Conservation (phyloP, 495 filamentous ascomycete genomes). For the Aspergillus taichungensis region DNA sequence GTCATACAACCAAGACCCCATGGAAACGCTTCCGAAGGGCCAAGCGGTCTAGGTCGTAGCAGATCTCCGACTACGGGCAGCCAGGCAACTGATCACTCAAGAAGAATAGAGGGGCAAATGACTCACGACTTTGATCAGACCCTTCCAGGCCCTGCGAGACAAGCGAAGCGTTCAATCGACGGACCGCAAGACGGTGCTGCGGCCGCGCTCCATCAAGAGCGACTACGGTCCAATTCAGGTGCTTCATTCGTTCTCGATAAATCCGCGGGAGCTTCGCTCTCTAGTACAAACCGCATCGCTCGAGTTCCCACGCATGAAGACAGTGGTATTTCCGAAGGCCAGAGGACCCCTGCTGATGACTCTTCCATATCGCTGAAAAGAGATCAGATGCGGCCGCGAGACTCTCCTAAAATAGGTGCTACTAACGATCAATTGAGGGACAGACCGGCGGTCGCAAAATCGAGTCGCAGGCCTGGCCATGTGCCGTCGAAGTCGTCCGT, state of each 20-base stretch:
- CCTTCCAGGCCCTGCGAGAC: conserved; percentile 12
- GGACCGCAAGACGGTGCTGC: conserved; percentile 11
- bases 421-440: conserved; percentile 14
- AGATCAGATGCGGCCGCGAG: conserved; percentile 19
- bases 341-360: conserved; percentile 28
- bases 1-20: conserved; percentile 22
- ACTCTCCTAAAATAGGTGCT: conserved; percentile 13
- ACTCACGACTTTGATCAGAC: conserved; percentile 16
- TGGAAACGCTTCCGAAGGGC: conserved; percentile 18
- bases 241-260: conserved; percentile 32
- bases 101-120: conserved; percentile 22
- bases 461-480: conserved; percentile 27
- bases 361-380: conserved; percentile 31
- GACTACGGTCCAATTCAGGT: conserved; percentile 23
- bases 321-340: conserved; percentile 30
- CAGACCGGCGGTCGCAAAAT: conserved; percentile 11
- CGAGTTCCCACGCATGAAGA: conserved; percentile 22
- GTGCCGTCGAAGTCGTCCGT: conserved; percentile 27
- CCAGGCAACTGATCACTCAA: conserved; percentile 17
- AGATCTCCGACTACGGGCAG: conserved; percentile 11
- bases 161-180: conserved; percentile 21
- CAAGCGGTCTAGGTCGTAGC: conserved; percentile 8
- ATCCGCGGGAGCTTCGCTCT: conserved; percentile 19
- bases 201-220: conserved; percentile 11
- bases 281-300: conserved; percentile 21